These are phyloP conservation scores for Ascoidea asiatica DNA, from an alignment of 805 yeast species.

Conservation along the genomic window DNA sequence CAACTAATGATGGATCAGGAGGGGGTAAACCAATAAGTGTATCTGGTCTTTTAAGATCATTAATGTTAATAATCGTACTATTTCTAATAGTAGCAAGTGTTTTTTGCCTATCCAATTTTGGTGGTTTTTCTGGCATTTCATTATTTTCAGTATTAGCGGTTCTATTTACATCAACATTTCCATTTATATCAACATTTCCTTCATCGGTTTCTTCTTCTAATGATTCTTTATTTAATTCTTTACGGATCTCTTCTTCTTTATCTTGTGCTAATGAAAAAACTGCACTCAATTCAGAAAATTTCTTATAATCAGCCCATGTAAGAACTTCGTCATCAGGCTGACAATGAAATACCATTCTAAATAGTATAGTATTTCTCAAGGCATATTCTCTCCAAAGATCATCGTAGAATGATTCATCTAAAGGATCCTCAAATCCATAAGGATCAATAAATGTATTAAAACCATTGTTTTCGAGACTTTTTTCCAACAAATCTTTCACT, in stretches of 20 bases:
- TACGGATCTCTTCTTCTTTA: slow-evolving; percentile 10
- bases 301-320: slow-evolving; percentile 83
- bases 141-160: neutral
- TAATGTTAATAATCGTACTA: neutral
- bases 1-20: neutral
- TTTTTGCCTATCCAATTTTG: slow-evolving; percentile 3
- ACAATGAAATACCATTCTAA: slow-evolving; percentile 74
- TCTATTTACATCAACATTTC: neutral
- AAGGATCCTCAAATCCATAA: slow-evolving; percentile 77
- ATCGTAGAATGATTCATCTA: slow-evolving; percentile 67
- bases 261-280: slow-evolving; percentile 34
- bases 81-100: slow-evolving; percentile 6
- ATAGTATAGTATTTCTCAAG: slow-evolving; percentile 67
- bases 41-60: slow-evolving; percentile 3
- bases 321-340: slow-evolving; percentile 92
- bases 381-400: slow-evolving; percentile 82
- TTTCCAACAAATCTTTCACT: slow-evolving; percentile 7
- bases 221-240: neutral
- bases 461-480: slow-evolving; percentile 2
- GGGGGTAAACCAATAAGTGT: neutral
- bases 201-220: slow-evolving; percentile 2
- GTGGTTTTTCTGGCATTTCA: neutral
- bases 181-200: neutral
- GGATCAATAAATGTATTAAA: slow-evolving; percentile 61
- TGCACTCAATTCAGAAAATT: slow-evolving; percentile 40